Conservation (phyloP, 2,329 filamentous ascomycete species). For the Colletotrichum sidae region DNA sequence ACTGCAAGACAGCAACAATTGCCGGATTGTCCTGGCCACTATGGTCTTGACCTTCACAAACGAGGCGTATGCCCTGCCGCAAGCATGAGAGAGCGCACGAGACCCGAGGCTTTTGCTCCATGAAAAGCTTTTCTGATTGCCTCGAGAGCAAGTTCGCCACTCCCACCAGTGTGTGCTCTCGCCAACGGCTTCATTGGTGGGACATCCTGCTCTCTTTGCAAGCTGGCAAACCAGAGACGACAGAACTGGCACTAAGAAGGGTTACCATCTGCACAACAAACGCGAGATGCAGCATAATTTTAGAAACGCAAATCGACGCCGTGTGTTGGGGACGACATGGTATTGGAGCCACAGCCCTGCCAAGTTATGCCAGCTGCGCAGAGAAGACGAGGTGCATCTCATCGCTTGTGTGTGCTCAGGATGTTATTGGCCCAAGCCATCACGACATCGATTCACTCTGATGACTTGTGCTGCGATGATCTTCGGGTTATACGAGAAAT, state of each 20-base stretch:
- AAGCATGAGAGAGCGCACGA: neutral
- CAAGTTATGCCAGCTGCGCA: slow-evolving; percentile 29
- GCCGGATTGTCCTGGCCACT: too few relatives aligned
- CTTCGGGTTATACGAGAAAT: slow-evolving; percentile 28
- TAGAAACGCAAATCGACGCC: slow-evolving; percentile 23
- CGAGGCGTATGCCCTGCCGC: slow-evolving; percentile 3
- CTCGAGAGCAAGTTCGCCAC: slow-evolving; percentile 10
- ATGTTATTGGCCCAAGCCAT: slow-evolving; percentile 18
- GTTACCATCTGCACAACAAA: slow-evolving; percentile 23
- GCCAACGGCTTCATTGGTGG: slow-evolving; percentile 23
- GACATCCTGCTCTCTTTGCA: slow-evolving; percentile 6
- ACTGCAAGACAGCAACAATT: too few relatives aligned
- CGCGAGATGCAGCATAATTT: slow-evolving; percentile 32
- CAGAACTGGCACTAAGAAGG: slow-evolving; percentile 3
- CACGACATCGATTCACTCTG: slow-evolving; percentile 28
- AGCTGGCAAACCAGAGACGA: slow-evolving; percentile 23
- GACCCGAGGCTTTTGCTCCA: neutral
- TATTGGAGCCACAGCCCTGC: slow-evolving; percentile 36
- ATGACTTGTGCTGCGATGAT: slow-evolving; percentile 21
- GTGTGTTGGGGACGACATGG: neutral
- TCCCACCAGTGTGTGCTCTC: slow-evolving; percentile 4
- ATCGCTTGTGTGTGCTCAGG: slow-evolving; percentile 20
- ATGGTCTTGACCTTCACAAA: neutral
- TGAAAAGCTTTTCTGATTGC: slow-evolving; percentile 9
- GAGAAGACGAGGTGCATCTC: slow-evolving; percentile 36